Evolutionary conservation across 2,329 filamentous ascomycete genomes (phyloP).

Genomic region (Neonectria faginata): DNA sequence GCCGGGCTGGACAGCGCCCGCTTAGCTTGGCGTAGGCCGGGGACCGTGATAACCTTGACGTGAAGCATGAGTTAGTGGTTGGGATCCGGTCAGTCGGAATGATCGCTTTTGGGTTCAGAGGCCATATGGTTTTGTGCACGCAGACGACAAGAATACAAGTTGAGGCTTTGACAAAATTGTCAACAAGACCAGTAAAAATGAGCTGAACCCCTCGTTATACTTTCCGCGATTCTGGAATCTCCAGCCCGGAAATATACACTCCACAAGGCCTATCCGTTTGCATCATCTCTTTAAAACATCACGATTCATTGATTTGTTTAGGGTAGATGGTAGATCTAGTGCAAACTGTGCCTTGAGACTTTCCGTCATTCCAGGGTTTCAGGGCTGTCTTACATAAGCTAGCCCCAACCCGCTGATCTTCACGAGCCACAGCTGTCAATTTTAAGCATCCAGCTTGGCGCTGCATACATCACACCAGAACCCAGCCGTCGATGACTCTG

Average conservation of each 20-base stretch:
- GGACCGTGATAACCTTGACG: conserved; percentile 22
- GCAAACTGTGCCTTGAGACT: background rate
- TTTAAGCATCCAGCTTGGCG: conserved; percentile 17
- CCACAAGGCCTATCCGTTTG: too few species aligned
- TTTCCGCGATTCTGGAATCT: background rate
- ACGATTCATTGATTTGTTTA: background rate
- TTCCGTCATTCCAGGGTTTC: conserved; percentile 2
- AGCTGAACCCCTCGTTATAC: background rate
- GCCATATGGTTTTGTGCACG: background rate
- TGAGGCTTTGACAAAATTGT: too few species aligned
- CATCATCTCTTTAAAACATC: background rate
- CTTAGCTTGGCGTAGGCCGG: background rate
- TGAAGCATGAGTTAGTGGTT: conserved; percentile 18
- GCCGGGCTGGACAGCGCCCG: conserved; percentile 1
- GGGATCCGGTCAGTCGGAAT: background rate
- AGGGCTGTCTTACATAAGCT: conserved; percentile 7
- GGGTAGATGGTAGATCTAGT: conserved; percentile 16
- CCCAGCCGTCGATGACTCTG: background rate
- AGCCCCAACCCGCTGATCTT: conserved; percentile 17
- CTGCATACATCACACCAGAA: background rate
- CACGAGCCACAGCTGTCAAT: conserved; percentile 19
- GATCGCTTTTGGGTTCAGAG: background rate
- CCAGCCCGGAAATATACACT: too few species aligned
- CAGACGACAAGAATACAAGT: too few species aligned
- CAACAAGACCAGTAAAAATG: background rate